phyloP scores from a whole-genome alignment of 2,329 filamentous ascomycete species.

The Ascochyta koolunga region DNA sequence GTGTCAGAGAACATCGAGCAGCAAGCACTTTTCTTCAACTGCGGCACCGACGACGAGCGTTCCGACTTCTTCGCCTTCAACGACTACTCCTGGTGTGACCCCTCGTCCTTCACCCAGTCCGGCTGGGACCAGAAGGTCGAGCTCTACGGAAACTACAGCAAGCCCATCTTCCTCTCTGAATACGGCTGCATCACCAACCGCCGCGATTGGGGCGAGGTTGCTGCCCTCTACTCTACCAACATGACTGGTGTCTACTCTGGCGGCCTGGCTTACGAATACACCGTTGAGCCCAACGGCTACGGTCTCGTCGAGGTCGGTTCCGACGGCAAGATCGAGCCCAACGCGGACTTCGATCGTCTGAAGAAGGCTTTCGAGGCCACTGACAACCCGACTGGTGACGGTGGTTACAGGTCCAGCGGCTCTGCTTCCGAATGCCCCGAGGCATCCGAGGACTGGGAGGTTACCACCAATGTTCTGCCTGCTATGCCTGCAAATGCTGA shows the following conservation, averaged over 20 bases:
- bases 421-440: constrained; percentile 61
- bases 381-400: constrained; percentile 60
- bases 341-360: constrained; percentile 67
- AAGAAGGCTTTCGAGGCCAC: constrained; percentile 58
- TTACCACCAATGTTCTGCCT: constrained; percentile 58
- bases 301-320: constrained; percentile 73
- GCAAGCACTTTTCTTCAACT: constrained; percentile 92
- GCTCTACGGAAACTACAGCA: constrained; percentile 45
- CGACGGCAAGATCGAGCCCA: constrained; percentile 61
- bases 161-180: constrained; percentile 82
- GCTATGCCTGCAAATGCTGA: constrained; percentile 62
- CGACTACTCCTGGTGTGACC: constrained; percentile 76
- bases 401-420: constrained; percentile 63
- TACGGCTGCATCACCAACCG: constrained; percentile 86
- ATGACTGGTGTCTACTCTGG: constrained; percentile 95
- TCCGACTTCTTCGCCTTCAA: constrained; percentile 91
- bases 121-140: constrained; percentile 70
- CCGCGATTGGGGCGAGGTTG: constrained; percentile 81
- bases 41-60: constrained; percentile 80
- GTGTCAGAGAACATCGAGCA: constrained; percentile 83
- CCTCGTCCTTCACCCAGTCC: constrained; percentile 68
- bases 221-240: constrained; percentile 75
- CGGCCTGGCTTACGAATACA: constrained; percentile 95
- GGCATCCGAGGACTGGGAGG: constrained; percentile 62
- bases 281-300: constrained; percentile 67